These are phyloP conservation scores for Aspergillus piperis DNA, from an alignment of 2,329 filamentous ascomycete genomes.

Conservation along the genomic window DNA sequence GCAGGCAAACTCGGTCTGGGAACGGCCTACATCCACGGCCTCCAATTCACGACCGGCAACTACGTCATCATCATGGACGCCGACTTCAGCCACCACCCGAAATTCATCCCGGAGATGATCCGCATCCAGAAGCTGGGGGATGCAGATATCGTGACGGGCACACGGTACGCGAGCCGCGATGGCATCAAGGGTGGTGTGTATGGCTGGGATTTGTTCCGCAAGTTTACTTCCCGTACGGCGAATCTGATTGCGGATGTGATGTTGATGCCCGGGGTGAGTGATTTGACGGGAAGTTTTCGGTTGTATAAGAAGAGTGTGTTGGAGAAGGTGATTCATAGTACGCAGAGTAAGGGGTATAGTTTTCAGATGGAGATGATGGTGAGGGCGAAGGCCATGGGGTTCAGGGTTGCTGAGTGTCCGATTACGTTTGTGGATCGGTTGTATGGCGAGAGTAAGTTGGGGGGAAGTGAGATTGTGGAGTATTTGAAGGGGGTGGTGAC, in stretches of 20 bases:
- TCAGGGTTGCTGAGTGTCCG: constrained; percentile 88
- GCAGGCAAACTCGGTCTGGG: constrained; percentile 95
- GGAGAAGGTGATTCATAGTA: constrained; percentile 85
- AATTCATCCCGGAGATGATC: constrained; percentile 97
- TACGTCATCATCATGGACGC: constrained; percentile 99
- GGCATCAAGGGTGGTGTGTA: constrained; percentile 72
- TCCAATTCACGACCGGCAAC: constrained; percentile 88
- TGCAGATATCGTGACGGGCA: constrained; percentile 97
- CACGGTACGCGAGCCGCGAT: constrained; percentile 79
- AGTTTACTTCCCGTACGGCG: constrained; percentile 70
- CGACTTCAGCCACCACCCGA: constrained; percentile 98
- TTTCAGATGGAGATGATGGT: constrained; percentile 99
- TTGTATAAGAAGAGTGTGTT: constrained; percentile 90
- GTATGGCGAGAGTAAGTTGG: constrained; percentile 93
- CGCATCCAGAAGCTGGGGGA: constrained; percentile 71
- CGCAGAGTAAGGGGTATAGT: constrained; percentile 94
- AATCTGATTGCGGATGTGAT: constrained; percentile 96
- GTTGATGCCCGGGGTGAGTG: constrained; percentile 87
- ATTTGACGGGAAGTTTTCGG: constrained; percentile 91
- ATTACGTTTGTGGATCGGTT: constrained; percentile 95
- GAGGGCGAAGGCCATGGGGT: constrained; percentile 92
- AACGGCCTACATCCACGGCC: constrained; percentile 91
- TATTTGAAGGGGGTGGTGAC: constrained; percentile 84
- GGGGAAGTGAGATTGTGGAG: constrained; percentile 92
- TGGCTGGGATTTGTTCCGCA: constrained; percentile 93